phyloP scores from a whole-genome alignment of 139 green algal species.

The Raphidocelis subcapitata region DNA sequence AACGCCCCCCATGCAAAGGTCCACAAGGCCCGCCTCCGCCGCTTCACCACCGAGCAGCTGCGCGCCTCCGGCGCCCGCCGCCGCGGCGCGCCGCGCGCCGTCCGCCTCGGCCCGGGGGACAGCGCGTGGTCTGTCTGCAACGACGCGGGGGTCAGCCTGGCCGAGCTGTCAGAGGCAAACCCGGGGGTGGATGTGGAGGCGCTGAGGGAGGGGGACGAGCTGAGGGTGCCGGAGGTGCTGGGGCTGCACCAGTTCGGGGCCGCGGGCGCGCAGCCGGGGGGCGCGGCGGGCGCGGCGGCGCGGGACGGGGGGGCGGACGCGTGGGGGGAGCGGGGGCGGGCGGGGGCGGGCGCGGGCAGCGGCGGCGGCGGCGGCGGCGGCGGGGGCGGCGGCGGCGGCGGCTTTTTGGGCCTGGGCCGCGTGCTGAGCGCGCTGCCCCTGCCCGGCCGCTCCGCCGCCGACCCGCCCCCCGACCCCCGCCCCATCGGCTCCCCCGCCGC shows the following conservation, averaged over 20 bases:
- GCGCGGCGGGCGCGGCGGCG: background rate
- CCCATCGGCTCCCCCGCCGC: constrained; percentile 5
- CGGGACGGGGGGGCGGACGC: background rate
- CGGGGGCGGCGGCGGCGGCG: background rate
- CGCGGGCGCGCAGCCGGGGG: background rate
- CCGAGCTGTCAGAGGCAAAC: constrained; percentile 53
- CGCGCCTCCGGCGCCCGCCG: background rate
- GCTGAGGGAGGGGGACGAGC: constrained; percentile 19
- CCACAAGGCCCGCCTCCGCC: constrained; percentile 80
- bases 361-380: background rate
- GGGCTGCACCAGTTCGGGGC: constrained; percentile 13
- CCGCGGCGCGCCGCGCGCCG: background rate
- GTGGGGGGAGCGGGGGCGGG: background rate
- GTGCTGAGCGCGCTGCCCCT: no score
- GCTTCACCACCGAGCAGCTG: constrained; percentile 27
- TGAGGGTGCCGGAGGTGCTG: constrained; percentile 31
- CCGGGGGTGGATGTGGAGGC: constrained; percentile 18
- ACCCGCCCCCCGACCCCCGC: no score
- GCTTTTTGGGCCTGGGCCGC: background rate
- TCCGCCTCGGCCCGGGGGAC: constrained; percentile 29
- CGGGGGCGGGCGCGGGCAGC: constrained; percentile 2
- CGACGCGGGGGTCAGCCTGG: constrained; percentile 46
- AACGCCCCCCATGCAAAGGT: constrained; percentile 52
- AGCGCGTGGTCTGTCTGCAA: constrained; percentile 64
- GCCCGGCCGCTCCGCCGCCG: no score